Evolutionary conservation across 495 filamentous ascomycete genomes (phyloP), one percentile per base, ranked within the genome.

Genomic region (Aspergillus nidulans): DNA sequence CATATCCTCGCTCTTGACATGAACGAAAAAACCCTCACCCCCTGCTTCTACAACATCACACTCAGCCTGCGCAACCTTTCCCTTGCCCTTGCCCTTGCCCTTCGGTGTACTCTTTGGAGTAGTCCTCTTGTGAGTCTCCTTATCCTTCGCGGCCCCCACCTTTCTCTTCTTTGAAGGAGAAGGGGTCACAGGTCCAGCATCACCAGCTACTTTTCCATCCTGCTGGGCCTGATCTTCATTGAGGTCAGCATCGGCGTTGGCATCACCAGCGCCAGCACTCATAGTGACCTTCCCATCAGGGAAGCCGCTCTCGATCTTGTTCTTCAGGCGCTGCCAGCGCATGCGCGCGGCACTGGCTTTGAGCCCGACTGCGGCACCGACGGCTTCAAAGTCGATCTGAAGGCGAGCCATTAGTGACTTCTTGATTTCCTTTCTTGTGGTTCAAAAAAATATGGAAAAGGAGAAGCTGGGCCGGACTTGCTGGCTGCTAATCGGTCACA

Each of bases 371-470:
- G 65, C 63, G 7, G 36, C 43, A 30, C 61, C 68, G 0, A 75
- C 71, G 13, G 66, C 67, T 6, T 58, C 53, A 52, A 65, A 74
- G 53, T 75, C 62, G 20, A 77, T 69, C 74, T 75, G 30, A n/a
- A n/a, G n/a, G n/a, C n/a, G n/a, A n/a, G n/a, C n/a, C n/a, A n/a
- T n/a, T n/a, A n/a, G n/a, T n/a, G n/a, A n/a, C n/a, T n/a, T n/a
- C n/a, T n/a, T n/a, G n/a, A n/a, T n/a, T n/a, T n/a, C n/a, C n/a
- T n/a, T n/a, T n/a, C n/a, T n/a, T n/a, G n/a, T n/a, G n/a, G n/a
- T n/a, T n/a, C n/a, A n/a, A n/a, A n/a, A n/a, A n/a, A n/a, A n/a
- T n/a, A 19, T 15, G 16, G 41, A 16, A 4, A 19, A 6, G 8
- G 41, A 1, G 9, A 12, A 9, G 23, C 5, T 30, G 23, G 24